Evolutionary conservation across 2,329 filamentous ascomycete genomes (phyloP), one percentile per base, ranked within the genome.

Genomic region (Oidium heveae): DNA sequence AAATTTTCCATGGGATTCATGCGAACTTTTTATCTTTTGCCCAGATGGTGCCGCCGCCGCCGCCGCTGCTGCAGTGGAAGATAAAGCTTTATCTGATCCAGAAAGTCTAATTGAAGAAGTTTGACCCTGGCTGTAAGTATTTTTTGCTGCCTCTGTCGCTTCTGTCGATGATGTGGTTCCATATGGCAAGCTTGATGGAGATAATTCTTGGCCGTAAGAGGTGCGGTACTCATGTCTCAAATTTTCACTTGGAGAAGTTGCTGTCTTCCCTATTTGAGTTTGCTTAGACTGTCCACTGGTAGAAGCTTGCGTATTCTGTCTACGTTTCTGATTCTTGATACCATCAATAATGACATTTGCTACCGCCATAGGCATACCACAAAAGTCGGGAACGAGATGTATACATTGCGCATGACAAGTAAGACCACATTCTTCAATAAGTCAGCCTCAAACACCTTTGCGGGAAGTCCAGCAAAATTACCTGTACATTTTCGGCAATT

Each of bases 321-420:
- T 68, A 56, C 79, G 76, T 69, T 88, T 93, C 57, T 84, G 81
- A 52, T 79, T 80, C 63, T 86, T 79, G 61, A 95, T 84, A 52
- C 88, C 86, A 59, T 87, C 82, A 55, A 96, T 68, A 59, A 98
- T 95, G 64, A 93, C 80, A 67, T 95, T 96, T 46, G 91, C 91
- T 39, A 86, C 84, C 56, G 91, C 84, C 91, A 96, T 96, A 32
- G 87, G 93, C 87, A 98, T 98, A 61, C 91, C 91, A 67, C 91
- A 98, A 70, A 98, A 98, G 67, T 98, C 91, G 20, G 91, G 91
- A 34, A 98, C 89, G 61, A 98, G 77, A 68, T 98, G 91, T 20
- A 87, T 85, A 68, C 91, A 98, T 56, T 84, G 76, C 20, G 86
- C 82, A 68, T 98, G 91, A 58, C 85, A 89, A 24, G 89, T 95